Conservation (phyloP, 139 green algal genomes). For the Chlamydomonas eustigma region DNA sequence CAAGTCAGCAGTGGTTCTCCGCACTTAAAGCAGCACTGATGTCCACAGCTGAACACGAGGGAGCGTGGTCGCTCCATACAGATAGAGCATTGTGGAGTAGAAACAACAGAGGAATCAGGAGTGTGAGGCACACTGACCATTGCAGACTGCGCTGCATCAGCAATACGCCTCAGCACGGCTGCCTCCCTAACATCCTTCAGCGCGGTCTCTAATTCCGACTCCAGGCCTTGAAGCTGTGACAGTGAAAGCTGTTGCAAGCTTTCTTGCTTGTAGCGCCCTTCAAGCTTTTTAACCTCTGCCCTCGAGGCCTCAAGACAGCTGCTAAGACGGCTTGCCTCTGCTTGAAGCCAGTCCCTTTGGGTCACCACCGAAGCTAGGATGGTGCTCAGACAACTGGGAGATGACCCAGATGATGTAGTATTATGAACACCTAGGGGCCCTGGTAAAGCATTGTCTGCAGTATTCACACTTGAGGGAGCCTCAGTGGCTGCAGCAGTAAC, state of each 20-base stretch:
- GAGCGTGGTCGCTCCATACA: slow-evolving; percentile 38
- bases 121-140: neutral
- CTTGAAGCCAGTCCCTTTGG: slow-evolving; percentile 6
- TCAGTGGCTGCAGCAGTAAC: too few relatives aligned
- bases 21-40: slow-evolving; percentile 41
- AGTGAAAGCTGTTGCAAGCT: slow-evolving; percentile 16
- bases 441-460: too few relatives aligned
- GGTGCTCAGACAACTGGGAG: too few relatives aligned
- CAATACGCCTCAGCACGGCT: slow-evolving; percentile 35
- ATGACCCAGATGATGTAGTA: too few relatives aligned
- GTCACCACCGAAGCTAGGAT: slow-evolving; percentile 10
- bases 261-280: neutral
- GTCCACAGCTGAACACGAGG: slow-evolving; percentile 49
- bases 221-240: slow-evolving; percentile 24
- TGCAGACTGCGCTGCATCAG: slow-evolving; percentile 7
- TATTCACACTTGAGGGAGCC: too few relatives aligned
- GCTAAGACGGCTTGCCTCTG: slow-evolving; percentile 26
- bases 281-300: slow-evolving; percentile 15
- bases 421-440: too few relatives aligned
- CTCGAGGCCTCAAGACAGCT: slow-evolving; percentile 15
- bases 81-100: slow-evolving; percentile 23
- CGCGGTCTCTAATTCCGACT: slow-evolving; percentile 29
- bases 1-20: slow-evolving; percentile 24
- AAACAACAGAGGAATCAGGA: slow-evolving; percentile 14
- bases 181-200: slow-evolving; percentile 25